Evolutionary conservation across 768 basidiomycete genomes (phyloP).

Genomic region (Mycena metata): DNA sequence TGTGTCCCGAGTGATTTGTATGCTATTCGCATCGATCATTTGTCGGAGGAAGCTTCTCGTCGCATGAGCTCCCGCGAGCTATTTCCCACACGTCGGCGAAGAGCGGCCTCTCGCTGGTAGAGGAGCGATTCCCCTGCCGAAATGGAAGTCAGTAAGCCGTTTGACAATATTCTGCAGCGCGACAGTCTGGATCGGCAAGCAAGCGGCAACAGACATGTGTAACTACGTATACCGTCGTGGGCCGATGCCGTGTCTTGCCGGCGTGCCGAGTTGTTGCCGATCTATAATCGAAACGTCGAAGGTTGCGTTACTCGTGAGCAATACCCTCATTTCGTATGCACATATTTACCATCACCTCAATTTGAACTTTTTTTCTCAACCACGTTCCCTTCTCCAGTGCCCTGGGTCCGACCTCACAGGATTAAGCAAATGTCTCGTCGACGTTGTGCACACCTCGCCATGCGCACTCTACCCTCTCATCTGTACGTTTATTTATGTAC

Average conservation of each 20-base stretch:
- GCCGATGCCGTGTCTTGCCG: constrained; percentile 2
- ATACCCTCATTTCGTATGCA: too few relatives aligned
- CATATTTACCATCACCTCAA: neutral
- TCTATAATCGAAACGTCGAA: constrained; percentile 3
- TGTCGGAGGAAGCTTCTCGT: neutral
- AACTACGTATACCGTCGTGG: too few relatives aligned
- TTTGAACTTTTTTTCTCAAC: neutral
- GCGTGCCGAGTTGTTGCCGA: neutral
- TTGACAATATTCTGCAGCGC: too few relatives aligned
- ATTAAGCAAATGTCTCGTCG: too few relatives aligned
- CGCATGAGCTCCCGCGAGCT: constrained; percentile 2
- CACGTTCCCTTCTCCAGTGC: too few relatives aligned
- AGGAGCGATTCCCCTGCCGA: constrained; percentile 1
- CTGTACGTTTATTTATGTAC: too few relatives aligned
- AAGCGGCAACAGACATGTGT: constrained; percentile 1
- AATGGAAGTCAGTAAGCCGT: too few relatives aligned
- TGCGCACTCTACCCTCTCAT: too few relatives aligned
- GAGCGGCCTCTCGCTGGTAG: neutral
- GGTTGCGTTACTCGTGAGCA: neutral
- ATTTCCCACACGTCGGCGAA: constrained; percentile 5
- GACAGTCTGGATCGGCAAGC: neutral
- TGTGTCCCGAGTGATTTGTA: constrained; percentile 1
- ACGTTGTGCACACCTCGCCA: too few relatives aligned
- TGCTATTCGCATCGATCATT: neutral
- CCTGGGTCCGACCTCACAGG: too few relatives aligned